Conservation (phyloP, 2,329 filamentous ascomycete species). For the Xylariaceae sp. region DNA sequence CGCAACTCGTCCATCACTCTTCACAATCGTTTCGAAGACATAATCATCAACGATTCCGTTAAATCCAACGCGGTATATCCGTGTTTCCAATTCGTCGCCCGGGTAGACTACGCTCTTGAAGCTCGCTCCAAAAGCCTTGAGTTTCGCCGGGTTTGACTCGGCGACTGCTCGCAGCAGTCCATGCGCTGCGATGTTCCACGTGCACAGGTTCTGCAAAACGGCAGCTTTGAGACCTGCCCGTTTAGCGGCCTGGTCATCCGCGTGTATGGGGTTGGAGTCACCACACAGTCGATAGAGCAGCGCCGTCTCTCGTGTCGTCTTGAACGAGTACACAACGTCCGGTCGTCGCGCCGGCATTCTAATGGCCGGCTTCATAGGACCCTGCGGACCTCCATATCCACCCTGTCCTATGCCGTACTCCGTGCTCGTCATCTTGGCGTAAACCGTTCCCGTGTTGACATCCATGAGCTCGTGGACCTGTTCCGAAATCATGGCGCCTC, state of each 20-base stretch:
- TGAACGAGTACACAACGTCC: slow-evolving; percentile 35
- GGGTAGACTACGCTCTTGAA: slow-evolving; percentile 44
- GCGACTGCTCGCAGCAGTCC: slow-evolving; percentile 38
- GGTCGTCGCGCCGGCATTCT: slow-evolving; percentile 32
- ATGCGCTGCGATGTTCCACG: slow-evolving; percentile 44
- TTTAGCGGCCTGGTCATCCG: slow-evolving; percentile 14
- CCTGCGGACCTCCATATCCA: slow-evolving; percentile 40
- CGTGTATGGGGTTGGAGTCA: slow-evolving; percentile 41
- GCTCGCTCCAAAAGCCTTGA: slow-evolving; percentile 40
- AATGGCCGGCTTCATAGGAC: slow-evolving; percentile 33
- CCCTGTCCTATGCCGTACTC: slow-evolving; percentile 43
- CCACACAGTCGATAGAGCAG: slow-evolving; percentile 43
- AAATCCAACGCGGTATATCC: slow-evolving; percentile 38
- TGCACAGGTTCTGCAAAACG: slow-evolving; percentile 43
- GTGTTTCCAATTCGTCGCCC: slow-evolving; percentile 40
- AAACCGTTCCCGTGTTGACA: slow-evolving; percentile 34
- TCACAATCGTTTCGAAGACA: slow-evolving; percentile 38
- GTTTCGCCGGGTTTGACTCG: slow-evolving; percentile 35
- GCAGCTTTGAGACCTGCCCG: slow-evolving; percentile 40
- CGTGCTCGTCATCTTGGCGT: slow-evolving; percentile 36
- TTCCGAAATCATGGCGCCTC: slow-evolving; percentile 40
- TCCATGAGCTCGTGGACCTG: slow-evolving; percentile 38
- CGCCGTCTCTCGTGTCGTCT: slow-evolving; percentile 37
- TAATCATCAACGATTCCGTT: slow-evolving; percentile 33
- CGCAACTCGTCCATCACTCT: slow-evolving; percentile 29